Percentiles rank a stretch among this genome's conserved stretches.
phyloP scores from a whole-genome alignment of 768 basidiomycete species.

The Trametes cubensis region DNA sequence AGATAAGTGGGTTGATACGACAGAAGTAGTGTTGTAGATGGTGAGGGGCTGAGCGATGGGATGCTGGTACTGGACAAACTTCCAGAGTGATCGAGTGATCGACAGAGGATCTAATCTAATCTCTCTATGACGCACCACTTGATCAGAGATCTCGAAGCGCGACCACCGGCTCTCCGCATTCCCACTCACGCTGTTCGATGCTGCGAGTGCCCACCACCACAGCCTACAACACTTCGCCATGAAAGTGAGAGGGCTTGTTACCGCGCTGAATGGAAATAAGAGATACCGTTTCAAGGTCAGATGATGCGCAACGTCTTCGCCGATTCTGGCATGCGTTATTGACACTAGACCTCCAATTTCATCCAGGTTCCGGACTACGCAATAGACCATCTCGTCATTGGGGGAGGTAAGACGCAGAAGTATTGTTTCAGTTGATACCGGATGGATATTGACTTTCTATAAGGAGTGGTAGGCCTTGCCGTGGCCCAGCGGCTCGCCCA shows the following conservation, averaged over 20 bases:
- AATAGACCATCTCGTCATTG: constrained; percentile 86
- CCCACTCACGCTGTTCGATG: not conserved
- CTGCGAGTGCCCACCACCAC: no score
- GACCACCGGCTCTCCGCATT: not conserved
- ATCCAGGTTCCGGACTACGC: constrained; percentile 64
- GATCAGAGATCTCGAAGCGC: constrained; percentile 4
- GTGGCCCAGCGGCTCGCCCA: constrained; percentile 75
- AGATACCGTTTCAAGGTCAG: constrained; percentile 64
- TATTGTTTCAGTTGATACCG: no score
- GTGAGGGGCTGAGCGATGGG: not conserved
- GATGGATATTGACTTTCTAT: not conserved
- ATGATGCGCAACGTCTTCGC: not conserved
- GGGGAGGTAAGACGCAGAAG: constrained; percentile 61
- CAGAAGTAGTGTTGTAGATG: not conserved
- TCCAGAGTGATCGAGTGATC: constrained; percentile 12
- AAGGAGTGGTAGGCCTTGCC: constrained; percentile 85
- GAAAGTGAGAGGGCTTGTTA: constrained; percentile 51
- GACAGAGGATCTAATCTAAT: constrained; percentile 19
- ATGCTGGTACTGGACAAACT: constrained; percentile 1
- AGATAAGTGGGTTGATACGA: not conserved
- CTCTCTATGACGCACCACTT: constrained; percentile 4
- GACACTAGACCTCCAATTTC: not conserved
- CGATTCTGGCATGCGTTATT: no score
- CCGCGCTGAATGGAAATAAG: constrained; percentile 63
- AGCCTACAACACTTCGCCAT: constrained; percentile 25